phyloP scores from a whole-genome alignment of 495 filamentous ascomycete genomes.

The Extremus antarcticus region DNA sequence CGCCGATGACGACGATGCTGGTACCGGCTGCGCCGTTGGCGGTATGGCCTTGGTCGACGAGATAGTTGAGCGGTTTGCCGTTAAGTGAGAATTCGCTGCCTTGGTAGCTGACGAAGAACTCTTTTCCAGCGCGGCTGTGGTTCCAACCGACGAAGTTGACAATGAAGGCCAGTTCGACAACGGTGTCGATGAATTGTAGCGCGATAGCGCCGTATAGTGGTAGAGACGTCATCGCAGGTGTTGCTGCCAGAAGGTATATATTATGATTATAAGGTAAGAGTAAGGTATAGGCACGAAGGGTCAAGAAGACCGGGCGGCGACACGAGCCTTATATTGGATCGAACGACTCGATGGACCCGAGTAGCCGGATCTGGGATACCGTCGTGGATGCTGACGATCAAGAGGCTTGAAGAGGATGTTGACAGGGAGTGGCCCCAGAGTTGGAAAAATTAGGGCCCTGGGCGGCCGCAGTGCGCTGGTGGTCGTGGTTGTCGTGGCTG shows the following conservation, averaged over 20 bases:
- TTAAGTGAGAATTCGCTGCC: conserved; percentile 9
- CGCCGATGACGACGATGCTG: conserved; percentile 9
- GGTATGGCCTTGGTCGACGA: conserved; percentile 17
- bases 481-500: background rate
- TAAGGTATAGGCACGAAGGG: background rate
- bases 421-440: background rate
- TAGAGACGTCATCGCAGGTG: background rate
- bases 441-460: background rate
- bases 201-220: conserved; percentile 7
- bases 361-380: background rate
- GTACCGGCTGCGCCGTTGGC: conserved; percentile 18
- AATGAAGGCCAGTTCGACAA: conserved; percentile 9
- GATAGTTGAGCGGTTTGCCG: conserved; percentile 13
- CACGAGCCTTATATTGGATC: background rate
- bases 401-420: background rate
- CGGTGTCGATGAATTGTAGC: conserved; percentile 6
- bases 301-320: background rate
- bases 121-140: background rate
- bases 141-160: conserved; percentile 12
- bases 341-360: too few species aligned
- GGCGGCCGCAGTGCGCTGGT: background rate
- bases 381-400: background rate
- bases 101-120: background rate
- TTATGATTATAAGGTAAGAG: background rate
- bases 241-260: background rate